Percentiles rank a stretch among this genome's conserved stretches.
Conservation (phyloP, 75 land plant species). For the Pinus albicaulis region DNA sequence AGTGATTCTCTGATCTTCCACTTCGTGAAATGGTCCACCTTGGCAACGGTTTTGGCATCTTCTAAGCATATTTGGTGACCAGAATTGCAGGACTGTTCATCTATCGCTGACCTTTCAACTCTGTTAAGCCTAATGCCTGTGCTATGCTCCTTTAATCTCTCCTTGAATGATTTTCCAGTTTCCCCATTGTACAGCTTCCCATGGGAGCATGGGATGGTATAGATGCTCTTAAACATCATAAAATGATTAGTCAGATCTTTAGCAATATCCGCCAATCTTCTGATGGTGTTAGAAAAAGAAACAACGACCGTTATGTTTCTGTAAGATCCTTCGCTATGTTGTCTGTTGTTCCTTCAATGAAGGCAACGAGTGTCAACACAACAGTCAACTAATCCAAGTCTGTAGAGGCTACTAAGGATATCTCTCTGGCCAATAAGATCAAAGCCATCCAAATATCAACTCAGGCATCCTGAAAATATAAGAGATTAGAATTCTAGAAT, state of each 20-base stretch:
- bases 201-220: neutral
- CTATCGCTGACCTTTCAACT: neutral
- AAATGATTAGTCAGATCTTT: neutral
- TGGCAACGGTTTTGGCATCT: neutral
- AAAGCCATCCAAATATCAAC: too few relatives aligned
- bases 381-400: too few relatives aligned
- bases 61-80: neutral
- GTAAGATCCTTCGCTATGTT: neutral
- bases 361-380: neutral
- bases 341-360: neutral
- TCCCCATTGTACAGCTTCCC: neutral
- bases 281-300: neutral
- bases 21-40: neutral
- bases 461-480: too few relatives aligned
- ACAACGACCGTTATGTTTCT: neutral
- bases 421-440: too few relatives aligned
- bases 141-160: neutral
- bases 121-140: neutral
- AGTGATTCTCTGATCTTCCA: neutral
- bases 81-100: neutral
- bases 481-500: too few relatives aligned
- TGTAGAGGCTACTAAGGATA: too few relatives aligned
- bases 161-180: neutral
- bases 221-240: neutral
- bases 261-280: neutral